Conservation (phyloP, 495 filamentous ascomycete species). For the Podospora pseudoanserina region DNA sequence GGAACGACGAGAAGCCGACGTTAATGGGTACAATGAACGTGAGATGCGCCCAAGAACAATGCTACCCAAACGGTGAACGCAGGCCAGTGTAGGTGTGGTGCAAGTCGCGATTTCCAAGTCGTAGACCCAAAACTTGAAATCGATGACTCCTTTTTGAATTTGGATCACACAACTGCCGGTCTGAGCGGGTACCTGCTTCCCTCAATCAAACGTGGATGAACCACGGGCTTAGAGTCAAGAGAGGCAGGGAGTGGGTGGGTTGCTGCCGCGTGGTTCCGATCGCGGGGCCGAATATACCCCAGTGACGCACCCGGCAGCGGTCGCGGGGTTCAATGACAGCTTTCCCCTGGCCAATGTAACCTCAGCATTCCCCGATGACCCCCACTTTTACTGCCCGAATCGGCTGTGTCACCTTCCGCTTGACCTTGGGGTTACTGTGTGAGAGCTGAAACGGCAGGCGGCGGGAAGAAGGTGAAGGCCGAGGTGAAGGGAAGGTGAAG, state of each 20-base stretch:
- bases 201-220: not conserved
- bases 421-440: not conserved
- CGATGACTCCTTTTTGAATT: not conserved
- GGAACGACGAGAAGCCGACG: not conserved
- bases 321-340: not conserved
- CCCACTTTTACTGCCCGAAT: not conserved
- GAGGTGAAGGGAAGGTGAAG: not conserved
- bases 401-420: not conserved
- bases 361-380: not conserved
- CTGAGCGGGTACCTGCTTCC: not conserved
- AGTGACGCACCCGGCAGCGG: not conserved
- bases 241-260: not conserved
- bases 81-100: too few species aligned
- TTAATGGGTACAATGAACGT: not conserved
- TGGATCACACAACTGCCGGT: not conserved
- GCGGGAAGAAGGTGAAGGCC: not conserved
- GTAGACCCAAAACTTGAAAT: not conserved
- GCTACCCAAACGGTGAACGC: not conserved
- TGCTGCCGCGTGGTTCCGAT: not conserved
- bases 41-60: not conserved
- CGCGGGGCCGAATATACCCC: not conserved
- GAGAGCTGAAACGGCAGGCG: too few species aligned
- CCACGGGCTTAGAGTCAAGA: not conserved
- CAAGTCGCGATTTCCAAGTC: too few species aligned
- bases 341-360: not conserved